Base-by-base conservation (phyloP, 352 stramenopile genomes). In the Hyaloperonospora brassicae region DNA sequence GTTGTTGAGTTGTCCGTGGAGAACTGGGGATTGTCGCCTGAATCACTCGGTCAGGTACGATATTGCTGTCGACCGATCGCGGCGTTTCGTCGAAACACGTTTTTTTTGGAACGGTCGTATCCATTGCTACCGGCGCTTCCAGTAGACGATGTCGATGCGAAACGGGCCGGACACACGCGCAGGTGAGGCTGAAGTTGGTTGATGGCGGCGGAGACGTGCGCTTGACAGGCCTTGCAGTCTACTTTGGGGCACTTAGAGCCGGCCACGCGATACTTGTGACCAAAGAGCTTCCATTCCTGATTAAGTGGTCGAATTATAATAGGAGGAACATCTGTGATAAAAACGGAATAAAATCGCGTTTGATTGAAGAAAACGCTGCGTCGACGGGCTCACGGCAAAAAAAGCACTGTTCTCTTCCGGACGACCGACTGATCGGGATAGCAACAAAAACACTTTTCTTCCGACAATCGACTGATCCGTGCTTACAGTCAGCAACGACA, bases 251-350 rank as follows among this genome's bases (percentile, higher is more conserved):
- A 66, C 62, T 84, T 85, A 51, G 76, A 73, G 54, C 61, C 73
- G 1, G 47, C 22, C 13, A 84, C 64, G 51, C 72, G 68, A 59
- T 87, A 87, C 63, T 68, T 79, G 24, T 45, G 52, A 2, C 76
- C 73, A 48, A 87, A 87, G 62, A 84, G 58, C 67, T 79, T 66
- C 76, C 76, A 87, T 70, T 84, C 73, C 53, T 84, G 79, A 50
- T 80, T 82, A 9, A 82, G 62, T 21, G 62, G 67, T 58, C 76
- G 78, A 7, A 81, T 70, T 73, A 87, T 87, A 24, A 5, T 21
- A 44, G 10, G 0, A 31, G 3, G 7, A 25, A 44, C 10, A 12
- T 44, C 5, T 25, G 12, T 25, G 13, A 0, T 27, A 2, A 46
- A 46, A 24, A 12, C 24, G 12, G 24, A 46, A 25, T 30, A 40